Conservation (phyloP, 306 rosid genomes). For the Trifolium repens region DNA sequence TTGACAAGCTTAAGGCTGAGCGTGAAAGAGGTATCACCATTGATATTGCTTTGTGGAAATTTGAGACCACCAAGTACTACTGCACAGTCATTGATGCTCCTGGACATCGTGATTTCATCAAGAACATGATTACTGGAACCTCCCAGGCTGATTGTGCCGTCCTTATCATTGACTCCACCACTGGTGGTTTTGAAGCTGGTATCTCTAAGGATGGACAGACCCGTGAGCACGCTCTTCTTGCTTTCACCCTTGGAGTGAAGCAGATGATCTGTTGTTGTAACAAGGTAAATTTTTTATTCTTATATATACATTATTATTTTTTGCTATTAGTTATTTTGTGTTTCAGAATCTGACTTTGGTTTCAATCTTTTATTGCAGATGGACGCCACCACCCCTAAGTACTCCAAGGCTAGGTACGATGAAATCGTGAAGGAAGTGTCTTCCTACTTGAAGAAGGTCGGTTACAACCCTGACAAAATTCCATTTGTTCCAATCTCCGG, state of each 20-base stretch:
- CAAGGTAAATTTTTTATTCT: conserved; percentile 14
- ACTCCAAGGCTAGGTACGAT: conserved; percentile 59
- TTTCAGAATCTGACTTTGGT: neutral
- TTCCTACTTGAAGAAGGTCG: conserved; percentile 66
- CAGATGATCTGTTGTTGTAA: conserved; percentile 56
- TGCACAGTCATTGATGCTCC: conserved; percentile 68
- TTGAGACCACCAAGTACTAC: conserved; percentile 54
- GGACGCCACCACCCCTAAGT: conserved; percentile 69
- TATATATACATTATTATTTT: neutral
- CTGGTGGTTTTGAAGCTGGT: conserved; percentile 57
- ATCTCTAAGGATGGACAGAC: conserved; percentile 57
- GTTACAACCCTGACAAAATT: conserved; percentile 64
- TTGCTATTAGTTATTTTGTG: no score
- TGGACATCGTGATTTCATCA: conserved; percentile 55
- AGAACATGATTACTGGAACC: conserved; percentile 66
- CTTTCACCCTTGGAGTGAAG: conserved; percentile 53
- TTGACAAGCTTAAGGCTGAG: conserved; percentile 32
- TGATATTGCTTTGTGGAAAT: conserved; percentile 53
- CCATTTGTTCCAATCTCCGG: conserved; percentile 68
- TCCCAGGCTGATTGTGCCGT: conserved; percentile 56
- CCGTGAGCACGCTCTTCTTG: conserved; percentile 51
- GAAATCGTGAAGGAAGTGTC: conserved; percentile 57
- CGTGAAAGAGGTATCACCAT: conserved; percentile 34
- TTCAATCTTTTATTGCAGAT: conserved; percentile 24
- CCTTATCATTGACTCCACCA: conserved; percentile 40